These are phyloP conservation scores for Arachnopeziza araneosa DNA, from an alignment of 2,329 filamentous ascomycete genomes.

Conservation along the genomic window DNA sequence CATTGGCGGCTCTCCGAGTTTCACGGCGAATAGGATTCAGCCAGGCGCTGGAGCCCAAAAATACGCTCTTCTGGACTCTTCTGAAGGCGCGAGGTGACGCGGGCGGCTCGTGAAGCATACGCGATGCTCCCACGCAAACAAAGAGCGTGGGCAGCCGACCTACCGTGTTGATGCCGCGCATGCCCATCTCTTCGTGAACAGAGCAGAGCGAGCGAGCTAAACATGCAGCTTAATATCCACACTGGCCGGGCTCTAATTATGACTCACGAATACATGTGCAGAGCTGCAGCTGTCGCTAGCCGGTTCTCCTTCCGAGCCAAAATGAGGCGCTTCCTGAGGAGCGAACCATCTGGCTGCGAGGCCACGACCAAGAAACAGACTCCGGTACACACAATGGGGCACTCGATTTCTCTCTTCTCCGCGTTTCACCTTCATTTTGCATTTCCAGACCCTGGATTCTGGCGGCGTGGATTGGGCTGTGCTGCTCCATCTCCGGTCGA, in stretches of 20 bases:
- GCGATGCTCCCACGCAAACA: neutral
- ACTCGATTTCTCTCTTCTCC: slow-evolving; percentile 13
- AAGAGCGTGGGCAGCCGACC: no score
- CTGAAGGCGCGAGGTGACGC: slow-evolving; percentile 14
- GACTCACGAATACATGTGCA: slow-evolving; percentile 21
- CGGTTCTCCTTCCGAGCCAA: slow-evolving; percentile 11
- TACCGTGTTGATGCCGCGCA: no score
- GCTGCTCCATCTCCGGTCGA: slow-evolving; percentile 9
- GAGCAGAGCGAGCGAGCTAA: slow-evolving; percentile 8
- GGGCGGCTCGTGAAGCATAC: slow-evolving; percentile 19
- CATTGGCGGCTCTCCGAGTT: slow-evolving; percentile 10
- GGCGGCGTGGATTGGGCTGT: slow-evolving; percentile 23
- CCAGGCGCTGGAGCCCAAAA: slow-evolving; percentile 20
- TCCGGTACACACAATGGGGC: neutral
- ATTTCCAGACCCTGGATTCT: slow-evolving; percentile 7
- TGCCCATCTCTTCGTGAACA: no score
- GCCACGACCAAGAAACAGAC: slow-evolving; percentile 31
- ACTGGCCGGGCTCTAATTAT: slow-evolving; percentile 23
- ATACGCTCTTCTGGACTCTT: neutral
- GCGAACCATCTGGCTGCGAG: slow-evolving; percentile 28
- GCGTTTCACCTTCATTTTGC: slow-evolving; percentile 27
- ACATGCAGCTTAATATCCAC: slow-evolving; percentile 8
- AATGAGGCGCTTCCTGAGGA: slow-evolving; percentile 24
- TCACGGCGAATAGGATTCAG: slow-evolving; percentile 1
- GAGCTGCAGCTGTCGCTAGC: slow-evolving; percentile 21